phyloP scores from a whole-genome alignment of 345 rosid species.

The Linum trigynum region DNA sequence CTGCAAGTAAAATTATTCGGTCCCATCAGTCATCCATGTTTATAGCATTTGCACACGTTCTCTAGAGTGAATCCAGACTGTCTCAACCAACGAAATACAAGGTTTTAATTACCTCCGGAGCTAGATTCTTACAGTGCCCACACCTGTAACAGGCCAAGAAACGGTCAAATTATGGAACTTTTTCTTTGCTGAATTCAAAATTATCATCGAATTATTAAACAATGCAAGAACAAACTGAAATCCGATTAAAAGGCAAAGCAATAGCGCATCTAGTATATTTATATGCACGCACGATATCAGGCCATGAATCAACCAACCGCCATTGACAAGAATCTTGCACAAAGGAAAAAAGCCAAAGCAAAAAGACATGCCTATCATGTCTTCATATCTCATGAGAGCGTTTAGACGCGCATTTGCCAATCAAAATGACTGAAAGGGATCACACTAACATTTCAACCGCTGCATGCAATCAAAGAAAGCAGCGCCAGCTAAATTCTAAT shows the following conservation, averaged over 20 bases:
- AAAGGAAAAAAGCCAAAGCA: neutral
- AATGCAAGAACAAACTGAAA: neutral
- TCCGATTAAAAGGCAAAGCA: neutral
- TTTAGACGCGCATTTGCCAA: neutral
- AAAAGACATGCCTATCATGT: too few species aligned
- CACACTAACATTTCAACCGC: neutral
- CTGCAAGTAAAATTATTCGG: constrained; percentile 22
- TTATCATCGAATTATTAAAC: neutral
- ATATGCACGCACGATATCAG: too few species aligned
- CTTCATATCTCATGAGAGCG: neutral
- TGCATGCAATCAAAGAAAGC: neutral
- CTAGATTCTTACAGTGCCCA: constrained; percentile 88
- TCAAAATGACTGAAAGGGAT: neutral
- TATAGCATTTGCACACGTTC: neutral
- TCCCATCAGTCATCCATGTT: constrained; percentile 1
- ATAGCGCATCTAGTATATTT: too few species aligned
- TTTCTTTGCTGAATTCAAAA: neutral
- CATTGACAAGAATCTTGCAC: too few species aligned
- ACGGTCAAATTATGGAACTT: neutral
- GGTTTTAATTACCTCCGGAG: constrained; percentile 62
- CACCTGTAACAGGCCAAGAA: constrained; percentile 44
- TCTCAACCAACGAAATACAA: neutral
- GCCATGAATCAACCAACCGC: too few species aligned
- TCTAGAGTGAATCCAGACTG: neutral
- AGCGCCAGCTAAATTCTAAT: neutral